Base-by-base conservation (phyloP, 2,329 filamentous ascomycete species). In the Aciculosporium take region DNA sequence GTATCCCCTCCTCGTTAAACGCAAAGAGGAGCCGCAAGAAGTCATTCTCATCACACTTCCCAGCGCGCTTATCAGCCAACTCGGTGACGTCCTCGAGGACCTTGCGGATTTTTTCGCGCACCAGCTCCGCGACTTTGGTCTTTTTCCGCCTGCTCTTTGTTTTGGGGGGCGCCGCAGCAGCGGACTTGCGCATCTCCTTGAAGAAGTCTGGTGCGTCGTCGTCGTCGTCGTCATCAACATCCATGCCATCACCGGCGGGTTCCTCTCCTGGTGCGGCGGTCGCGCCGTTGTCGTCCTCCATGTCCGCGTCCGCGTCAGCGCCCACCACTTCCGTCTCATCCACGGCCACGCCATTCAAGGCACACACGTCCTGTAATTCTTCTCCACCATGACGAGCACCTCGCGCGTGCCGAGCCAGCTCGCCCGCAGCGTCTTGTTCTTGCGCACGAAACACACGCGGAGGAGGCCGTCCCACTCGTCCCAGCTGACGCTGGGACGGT, bases 391-490 rank as follows among this genome's bases (percentile, higher is more conserved):
- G 42, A 76, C 73, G 56, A 94, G 71, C 1, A 94, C 81, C 51
- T 84, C 84, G 43, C 77, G 80, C 12, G 82, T 87, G 13, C 83
- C 82, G 39, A 93, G 67, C 65, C 87, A 94, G 46, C 77, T 81
- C 5, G 85, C 81, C 30, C 87, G 72, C 41, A 96, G 66, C 1
- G 86, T 94, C 61, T 88, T 86, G 63, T 96, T 96, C 66, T 94
- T 91, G 51, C 91, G 71, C 47, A 72, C 72, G 51, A 69, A 65
- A 50, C 60, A 63, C 51, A 94, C 94, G 46, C 79, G 70, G 46
- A 96, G 62, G 56, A 96, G 69, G 8, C 89, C 88, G 56, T 96
- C 89, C 81, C 88, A 95, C 61, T 96, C 91, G 40, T 93, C 86
- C 63, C 89, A 96, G 57, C 79, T 84, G 48, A 96, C 88, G 51